phyloP scores from a whole-genome alignment of 345 rosid genomes.

The Salix purpurea region DNA sequence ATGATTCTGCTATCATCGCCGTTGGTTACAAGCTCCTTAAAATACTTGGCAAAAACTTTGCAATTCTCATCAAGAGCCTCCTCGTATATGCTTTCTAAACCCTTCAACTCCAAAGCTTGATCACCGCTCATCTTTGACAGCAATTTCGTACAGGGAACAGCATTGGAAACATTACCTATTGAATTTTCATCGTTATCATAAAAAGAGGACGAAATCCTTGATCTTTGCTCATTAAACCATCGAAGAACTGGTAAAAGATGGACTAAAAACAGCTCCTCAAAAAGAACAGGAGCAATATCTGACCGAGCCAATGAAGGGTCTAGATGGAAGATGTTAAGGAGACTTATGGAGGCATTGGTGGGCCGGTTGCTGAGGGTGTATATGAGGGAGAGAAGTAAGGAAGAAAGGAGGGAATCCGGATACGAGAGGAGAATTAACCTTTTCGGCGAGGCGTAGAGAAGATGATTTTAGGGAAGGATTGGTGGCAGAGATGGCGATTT shows the following conservation, averaged over 20 bases:
- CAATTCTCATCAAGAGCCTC: conserved; percentile 55
- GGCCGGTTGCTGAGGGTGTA: conserved; percentile 40
- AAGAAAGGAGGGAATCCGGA: conserved; percentile 33
- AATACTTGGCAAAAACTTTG: conserved; percentile 40
- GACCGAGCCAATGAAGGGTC: conserved; percentile 50
- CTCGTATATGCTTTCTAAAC: conserved; percentile 43
- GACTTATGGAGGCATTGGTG: conserved; percentile 31
- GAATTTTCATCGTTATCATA: conserved; percentile 25
- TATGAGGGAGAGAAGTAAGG: conserved; percentile 47
- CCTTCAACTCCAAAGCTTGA: conserved; percentile 49
- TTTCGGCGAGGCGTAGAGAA: conserved; percentile 43
- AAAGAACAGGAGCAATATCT: conserved; percentile 42
- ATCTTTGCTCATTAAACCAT: conserved; percentile 40
- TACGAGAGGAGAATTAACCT: conserved; percentile 45
- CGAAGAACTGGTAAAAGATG: conserved; percentile 49
- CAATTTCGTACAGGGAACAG: conserved; percentile 32
- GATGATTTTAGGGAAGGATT: conserved; percentile 29
- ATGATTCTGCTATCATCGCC: conserved; percentile 13
- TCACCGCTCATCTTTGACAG: conserved; percentile 50
- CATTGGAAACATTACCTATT: conserved; percentile 27
- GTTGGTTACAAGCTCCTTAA: conserved; percentile 33
- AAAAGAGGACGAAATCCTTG: conserved; percentile 29
- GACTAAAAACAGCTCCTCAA: conserved; percentile 48
- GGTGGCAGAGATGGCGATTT: conserved; percentile 35
- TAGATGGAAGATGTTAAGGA: conserved; percentile 37